A percentile compares a stretch with the other conserved stretches of the same genome.
Conservation (phyloP, 495 filamentous ascomycete species). For the Trichocladium uniseriatum region DNA sequence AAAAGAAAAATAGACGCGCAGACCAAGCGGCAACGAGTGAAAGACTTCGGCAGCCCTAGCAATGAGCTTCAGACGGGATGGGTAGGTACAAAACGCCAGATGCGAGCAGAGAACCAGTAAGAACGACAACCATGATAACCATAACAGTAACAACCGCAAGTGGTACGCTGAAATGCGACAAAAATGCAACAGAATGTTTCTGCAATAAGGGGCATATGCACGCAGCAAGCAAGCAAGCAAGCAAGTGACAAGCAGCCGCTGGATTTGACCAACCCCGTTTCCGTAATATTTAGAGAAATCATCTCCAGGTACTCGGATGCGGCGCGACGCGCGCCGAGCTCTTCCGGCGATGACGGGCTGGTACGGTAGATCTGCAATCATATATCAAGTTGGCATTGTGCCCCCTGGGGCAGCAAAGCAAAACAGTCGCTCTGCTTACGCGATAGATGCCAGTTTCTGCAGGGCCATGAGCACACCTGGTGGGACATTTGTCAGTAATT, state of each 20-base stretch:
- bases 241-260: background rate
- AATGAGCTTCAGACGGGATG: background rate
- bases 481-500: too few relatives aligned
- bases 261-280: conserved; percentile 5
- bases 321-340: conserved; percentile 1
- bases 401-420: background rate
- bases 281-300: background rate
- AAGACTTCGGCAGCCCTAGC: background rate
- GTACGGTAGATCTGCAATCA: conserved; percentile 5
- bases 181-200: background rate
- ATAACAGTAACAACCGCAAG: background rate
- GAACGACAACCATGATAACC: background rate
- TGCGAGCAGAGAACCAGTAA: background rate
- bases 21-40: background rate
- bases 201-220: background rate
- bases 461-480: conserved; percentile 10
- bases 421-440: conserved; percentile 3
- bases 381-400: conserved; percentile 6
- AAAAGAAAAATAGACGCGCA: background rate
- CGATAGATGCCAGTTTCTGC: conserved; percentile 9
- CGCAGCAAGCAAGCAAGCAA: too few relatives aligned
- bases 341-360: conserved; percentile 6
- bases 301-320: background rate
- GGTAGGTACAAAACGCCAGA: background rate
- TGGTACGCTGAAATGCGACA: background rate